Evolutionary conservation across 805 yeast genomes (phyloP).

Genomic region (Metschnikowia cerradonensis): DNA sequence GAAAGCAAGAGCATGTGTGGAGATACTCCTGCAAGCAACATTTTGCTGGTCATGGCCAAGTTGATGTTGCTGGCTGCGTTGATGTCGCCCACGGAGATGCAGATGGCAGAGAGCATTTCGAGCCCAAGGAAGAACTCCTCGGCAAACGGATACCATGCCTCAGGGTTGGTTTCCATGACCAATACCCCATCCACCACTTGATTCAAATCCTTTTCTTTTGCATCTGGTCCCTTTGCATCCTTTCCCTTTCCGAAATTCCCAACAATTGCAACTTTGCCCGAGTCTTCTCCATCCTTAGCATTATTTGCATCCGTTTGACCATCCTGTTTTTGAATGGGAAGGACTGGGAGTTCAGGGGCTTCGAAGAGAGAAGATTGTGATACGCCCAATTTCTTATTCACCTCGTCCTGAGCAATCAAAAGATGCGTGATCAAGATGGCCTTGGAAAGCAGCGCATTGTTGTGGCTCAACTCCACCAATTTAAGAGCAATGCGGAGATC

Average conservation of each 20-base stretch:
- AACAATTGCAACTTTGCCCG: neutral
- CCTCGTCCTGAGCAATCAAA: constrained; percentile 62
- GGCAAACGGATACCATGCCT: constrained; percentile 67
- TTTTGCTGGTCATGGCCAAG: constrained; percentile 61
- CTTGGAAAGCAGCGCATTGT: constrained; percentile 46
- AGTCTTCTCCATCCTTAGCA: too few relatives aligned
- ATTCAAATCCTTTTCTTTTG: neutral
- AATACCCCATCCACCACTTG: constrained; percentile 7
- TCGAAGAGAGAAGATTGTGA: constrained; percentile 6
- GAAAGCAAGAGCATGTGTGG: constrained; percentile 61
- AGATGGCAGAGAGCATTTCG: constrained; percentile 69
- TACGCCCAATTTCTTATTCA: constrained; percentile 38
- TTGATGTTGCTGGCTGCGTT: constrained; percentile 58
- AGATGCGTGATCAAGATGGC: constrained; percentile 61
- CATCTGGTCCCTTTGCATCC: neutral
- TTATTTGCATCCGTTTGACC: too few relatives aligned
- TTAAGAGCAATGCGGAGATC: constrained; percentile 68
- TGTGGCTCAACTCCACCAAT: constrained; percentile 53
- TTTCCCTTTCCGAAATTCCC: neutral
- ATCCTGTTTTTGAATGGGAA: too few relatives aligned
- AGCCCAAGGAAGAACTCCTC: constrained; percentile 76
- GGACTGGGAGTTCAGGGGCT: neutral
- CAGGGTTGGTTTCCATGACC: constrained; percentile 33
- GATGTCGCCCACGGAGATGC: constrained; percentile 65
- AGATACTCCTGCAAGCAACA: constrained; percentile 67